phyloP scores from a whole-genome alignment of 2,329 filamentous ascomycete species.

The Hirsutella minnesotensis region DNA sequence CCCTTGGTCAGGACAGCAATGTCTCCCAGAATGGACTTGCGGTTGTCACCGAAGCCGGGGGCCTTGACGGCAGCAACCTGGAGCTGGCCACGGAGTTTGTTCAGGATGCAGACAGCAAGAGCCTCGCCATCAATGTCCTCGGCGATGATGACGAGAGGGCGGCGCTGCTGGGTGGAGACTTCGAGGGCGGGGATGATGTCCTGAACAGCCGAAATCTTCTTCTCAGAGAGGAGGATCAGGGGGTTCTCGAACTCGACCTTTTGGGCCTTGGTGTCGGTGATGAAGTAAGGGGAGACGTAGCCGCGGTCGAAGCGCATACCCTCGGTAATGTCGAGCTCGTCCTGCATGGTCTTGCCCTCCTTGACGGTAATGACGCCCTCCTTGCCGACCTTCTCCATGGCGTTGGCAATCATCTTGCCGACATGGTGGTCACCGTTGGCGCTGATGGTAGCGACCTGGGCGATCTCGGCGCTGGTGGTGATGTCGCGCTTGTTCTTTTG shows the following conservation, averaged over 20 bases:
- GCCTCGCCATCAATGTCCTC: constrained; percentile 99
- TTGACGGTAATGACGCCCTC: constrained; percentile 99
- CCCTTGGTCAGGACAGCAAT: constrained; percentile 91
- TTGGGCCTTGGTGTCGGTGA: constrained; percentile 95
- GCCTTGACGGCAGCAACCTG: constrained; percentile 98
- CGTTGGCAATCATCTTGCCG: constrained; percentile 88
- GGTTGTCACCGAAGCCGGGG: constrained; percentile 98
- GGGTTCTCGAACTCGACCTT: constrained; percentile 99
- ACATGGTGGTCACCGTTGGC: constrained; percentile 96
- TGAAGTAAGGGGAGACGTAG: constrained; percentile 98
- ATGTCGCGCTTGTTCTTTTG: constrained; percentile 96
- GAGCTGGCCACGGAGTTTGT: constrained; percentile 99
- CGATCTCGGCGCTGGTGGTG: constrained; percentile 92
- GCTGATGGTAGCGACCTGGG: constrained; percentile 95
- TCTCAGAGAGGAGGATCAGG: constrained; percentile 94
- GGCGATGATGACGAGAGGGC: constrained; percentile 94
- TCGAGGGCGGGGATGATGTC: constrained; percentile 98
- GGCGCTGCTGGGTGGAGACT: constrained; percentile 88
- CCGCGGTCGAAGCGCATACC: constrained; percentile 99
- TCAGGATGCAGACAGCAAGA: constrained; percentile 95
- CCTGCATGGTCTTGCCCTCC: constrained; percentile 96
- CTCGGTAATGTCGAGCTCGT: constrained; percentile 98
- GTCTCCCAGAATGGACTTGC: constrained; percentile 98
- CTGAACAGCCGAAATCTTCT: constrained; percentile 99
- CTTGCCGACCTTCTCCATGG: constrained; percentile 99